These are phyloP conservation scores for Trifolium subterraneum DNA, from an alignment of 306 rosid species.

Conservation along the genomic window DNA sequence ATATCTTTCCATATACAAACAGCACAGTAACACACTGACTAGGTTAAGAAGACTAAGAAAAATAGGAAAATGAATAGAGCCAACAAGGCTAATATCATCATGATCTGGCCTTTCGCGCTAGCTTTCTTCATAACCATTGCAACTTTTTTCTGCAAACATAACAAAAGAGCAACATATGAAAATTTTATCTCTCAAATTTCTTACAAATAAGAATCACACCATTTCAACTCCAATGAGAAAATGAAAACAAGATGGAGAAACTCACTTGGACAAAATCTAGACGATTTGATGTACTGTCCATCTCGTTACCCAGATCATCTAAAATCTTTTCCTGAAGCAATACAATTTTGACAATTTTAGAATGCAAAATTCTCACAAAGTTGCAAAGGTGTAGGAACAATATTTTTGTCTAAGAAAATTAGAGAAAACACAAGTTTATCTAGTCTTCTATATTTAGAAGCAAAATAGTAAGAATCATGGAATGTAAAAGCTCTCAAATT, in stretches of 20 bases:
- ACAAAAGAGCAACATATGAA: conserved; percentile 22
- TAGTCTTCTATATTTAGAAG: no score
- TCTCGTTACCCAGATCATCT: conserved; percentile 83
- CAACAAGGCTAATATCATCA: conserved; percentile 82
- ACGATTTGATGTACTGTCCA: conserved; percentile 93
- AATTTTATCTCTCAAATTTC: background rate
- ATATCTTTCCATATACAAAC: conserved; percentile 39
- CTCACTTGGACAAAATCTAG: conserved; percentile 98
- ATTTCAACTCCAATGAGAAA: conserved; percentile 23
- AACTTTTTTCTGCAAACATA: conserved; percentile 82
- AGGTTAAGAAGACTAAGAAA: conserved; percentile 84
- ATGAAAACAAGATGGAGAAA: conserved; percentile 36
- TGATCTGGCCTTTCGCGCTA: conserved; percentile 78
- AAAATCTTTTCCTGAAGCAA: conserved; percentile 79
- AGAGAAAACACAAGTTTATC: conserved; percentile 7
- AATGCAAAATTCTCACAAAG: background rate
- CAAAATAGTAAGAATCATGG: background rate
- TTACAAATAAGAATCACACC: background rate
- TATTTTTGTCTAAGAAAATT: conserved; percentile 6
- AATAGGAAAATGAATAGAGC: conserved; percentile 82
- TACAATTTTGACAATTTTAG: conserved; percentile 29
- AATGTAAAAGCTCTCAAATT: conserved; percentile 28
- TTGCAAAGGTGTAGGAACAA: background rate
- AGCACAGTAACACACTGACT: conserved; percentile 45
- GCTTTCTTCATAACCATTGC: conserved; percentile 94